These are phyloP conservation scores for Malus hybrid DNA, from an alignment of 331 rosid genomes.

Conservation along the genomic window DNA sequence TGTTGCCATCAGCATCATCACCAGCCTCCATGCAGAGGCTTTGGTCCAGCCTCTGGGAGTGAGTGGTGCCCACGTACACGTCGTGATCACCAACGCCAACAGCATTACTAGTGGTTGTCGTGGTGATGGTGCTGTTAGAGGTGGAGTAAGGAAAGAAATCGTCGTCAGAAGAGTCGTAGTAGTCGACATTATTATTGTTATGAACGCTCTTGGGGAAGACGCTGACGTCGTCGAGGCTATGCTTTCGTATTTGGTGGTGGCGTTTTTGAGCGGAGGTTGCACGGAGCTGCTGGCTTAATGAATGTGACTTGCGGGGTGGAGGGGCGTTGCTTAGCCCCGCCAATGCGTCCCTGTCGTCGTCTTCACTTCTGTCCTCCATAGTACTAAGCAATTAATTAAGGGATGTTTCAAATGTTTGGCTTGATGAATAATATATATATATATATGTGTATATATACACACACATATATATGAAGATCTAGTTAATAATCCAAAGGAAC, in stretches of 20 bases:
- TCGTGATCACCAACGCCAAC: background rate
- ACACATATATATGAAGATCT: too few species aligned
- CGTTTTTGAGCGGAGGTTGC: constrained; percentile 40
- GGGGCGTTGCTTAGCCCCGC: constrained; percentile 50
- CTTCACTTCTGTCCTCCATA: constrained; percentile 63
- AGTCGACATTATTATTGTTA: background rate
- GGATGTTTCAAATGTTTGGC: too few species aligned
- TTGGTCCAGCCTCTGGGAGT: constrained; percentile 29
- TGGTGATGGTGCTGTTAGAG: background rate
- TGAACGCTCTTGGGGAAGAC: constrained; percentile 21
- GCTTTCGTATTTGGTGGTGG: constrained; percentile 50
- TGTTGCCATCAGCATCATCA: constrained; percentile 16
- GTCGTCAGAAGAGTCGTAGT: constrained; percentile 52
- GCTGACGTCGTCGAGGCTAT: constrained; percentile 70
- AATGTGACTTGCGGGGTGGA: constrained; percentile 68
- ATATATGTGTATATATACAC: too few species aligned
- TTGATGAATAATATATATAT: too few species aligned
- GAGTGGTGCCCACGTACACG: constrained; percentile 13
- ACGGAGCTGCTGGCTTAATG: constrained; percentile 80
- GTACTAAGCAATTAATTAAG: background rate
- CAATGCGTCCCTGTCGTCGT: constrained; percentile 62
- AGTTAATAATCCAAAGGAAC: too few species aligned
- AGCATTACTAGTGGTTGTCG: background rate
- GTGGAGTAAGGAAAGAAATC: constrained; percentile 62
- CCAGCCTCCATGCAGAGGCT: constrained; percentile 28